These are phyloP conservation scores for Cicer judaicum DNA, from an alignment of 306 rosid species.

Conservation along the genomic window DNA sequence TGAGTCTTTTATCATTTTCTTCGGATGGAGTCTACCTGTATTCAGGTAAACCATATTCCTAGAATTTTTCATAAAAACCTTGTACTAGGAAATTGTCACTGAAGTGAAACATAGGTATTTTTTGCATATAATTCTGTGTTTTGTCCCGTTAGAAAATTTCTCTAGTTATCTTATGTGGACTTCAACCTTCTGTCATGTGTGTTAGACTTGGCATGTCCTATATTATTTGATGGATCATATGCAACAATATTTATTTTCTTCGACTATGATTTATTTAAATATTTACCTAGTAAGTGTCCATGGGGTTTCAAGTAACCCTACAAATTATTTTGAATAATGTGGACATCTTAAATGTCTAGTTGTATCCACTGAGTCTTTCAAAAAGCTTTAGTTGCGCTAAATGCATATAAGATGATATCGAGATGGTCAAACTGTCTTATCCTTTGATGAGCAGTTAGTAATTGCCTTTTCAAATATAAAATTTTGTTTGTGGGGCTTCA, in stretches of 20 bases:
- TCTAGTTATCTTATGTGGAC: slow-evolving; percentile 10
- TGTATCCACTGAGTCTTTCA: neutral
- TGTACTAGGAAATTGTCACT: neutral
- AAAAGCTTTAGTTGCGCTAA: slow-evolving; percentile 29
- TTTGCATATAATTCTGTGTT: neutral
- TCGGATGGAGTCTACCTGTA: slow-evolving; percentile 85
- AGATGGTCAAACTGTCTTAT: neutral
- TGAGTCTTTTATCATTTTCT: slow-evolving; percentile 72
- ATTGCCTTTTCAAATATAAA: slow-evolving; percentile 10
- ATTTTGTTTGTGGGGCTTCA: slow-evolving; percentile 45
- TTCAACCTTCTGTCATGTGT: neutral
- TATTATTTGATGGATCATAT: neutral
- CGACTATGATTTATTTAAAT: neutral
- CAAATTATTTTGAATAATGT: slow-evolving; percentile 17
- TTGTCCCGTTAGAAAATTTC: neutral
- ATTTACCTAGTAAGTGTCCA: slow-evolving; percentile 4
- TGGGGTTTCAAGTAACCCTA: slow-evolving; percentile 21
- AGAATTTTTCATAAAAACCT: slow-evolving; percentile 1
- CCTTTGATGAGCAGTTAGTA: slow-evolving; percentile 11
- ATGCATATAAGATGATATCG: neutral
- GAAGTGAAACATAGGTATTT: slow-evolving; percentile 13
- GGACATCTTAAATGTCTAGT: neutral
- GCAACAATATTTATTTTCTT: neutral
- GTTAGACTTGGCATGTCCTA: neutral
- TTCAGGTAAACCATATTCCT: slow-evolving; percentile 64